Evolutionary conservation across 805 yeast species (phyloP), one percentile per base, ranked within the genome.

Genomic region (Metschnikowia gelsemii): DNA sequence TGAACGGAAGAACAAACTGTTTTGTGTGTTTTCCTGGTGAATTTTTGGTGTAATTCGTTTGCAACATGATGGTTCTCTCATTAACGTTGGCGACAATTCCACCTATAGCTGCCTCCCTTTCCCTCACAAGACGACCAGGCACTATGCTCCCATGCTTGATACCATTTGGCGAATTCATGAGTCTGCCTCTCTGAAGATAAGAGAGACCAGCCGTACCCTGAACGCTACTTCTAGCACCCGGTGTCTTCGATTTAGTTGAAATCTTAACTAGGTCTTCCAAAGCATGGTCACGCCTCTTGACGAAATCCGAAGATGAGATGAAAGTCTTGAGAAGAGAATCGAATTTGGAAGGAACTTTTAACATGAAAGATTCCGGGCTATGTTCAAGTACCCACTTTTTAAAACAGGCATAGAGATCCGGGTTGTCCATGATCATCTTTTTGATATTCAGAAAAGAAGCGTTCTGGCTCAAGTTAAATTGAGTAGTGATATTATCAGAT

Each of bases 121-220:
- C 62, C 41, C 68, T 68, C 32, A 77, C 66, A 33, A 78, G 64
- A 69, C 96, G 79, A 45, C 91, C 95, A 12, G 89, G 86, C 14
- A 78, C 79, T 30, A 82, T 70, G 39, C 66, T 66, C 20, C 74
- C 76, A 42, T 72, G 62, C 34, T 74, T 66, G 18, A 79, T 63
- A 36, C 96, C 95, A 54, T 82, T 78, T 17, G 95, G 93, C 3
- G 84, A 70, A 58, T 79, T 84, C 43, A 68, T 58, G 27, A 87
- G 64, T 58, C 87, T 75, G 5, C 95, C 95, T 43, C 72, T 75
- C 46, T 84, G 74, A 28, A 69, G 70, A 54, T 86, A 87, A 1
- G 87, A 75, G 45, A 87, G 71, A 5, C 96, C 96, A 21, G 84
- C 95, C 6, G 85, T 77, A 23, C 89, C 95, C 40, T 82, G 74